Percentiles rank a stretch among this genome's conserved stretches.
phyloP scores from a whole-genome alignment of 2,329 filamentous ascomycete genomes.

The Boeremia exigua region DNA sequence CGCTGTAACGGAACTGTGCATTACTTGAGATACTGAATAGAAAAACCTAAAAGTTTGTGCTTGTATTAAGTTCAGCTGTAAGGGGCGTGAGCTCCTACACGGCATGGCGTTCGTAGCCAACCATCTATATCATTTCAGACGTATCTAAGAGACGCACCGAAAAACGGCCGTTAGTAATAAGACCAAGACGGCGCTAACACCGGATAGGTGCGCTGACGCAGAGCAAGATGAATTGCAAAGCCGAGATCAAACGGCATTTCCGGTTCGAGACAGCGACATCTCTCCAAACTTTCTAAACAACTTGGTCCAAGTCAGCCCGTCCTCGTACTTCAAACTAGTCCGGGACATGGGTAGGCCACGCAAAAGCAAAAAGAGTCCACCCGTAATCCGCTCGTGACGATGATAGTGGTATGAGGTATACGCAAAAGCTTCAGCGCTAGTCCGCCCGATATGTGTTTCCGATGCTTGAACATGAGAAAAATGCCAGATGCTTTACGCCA shows the following conservation, averaged over 20 bases:
- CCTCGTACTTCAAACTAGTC: slow-evolving; percentile 11
- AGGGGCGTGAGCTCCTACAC: slow-evolving; percentile 15
- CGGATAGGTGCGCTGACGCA: slow-evolving; percentile 9
- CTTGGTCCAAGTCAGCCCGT: neutral
- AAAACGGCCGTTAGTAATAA: slow-evolving; percentile 21
- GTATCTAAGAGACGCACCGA: slow-evolving; percentile 16
- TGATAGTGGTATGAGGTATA: slow-evolving; percentile 18
- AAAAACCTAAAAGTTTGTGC: slow-evolving; percentile 13
- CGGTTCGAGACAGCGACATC: slow-evolving; percentile 3
- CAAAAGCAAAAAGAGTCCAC: slow-evolving; percentile 20
- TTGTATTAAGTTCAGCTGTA: slow-evolving; percentile 17
- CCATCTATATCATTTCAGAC: slow-evolving; percentile 22
- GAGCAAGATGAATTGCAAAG: slow-evolving; percentile 3
- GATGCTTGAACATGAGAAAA: slow-evolving; percentile 16
- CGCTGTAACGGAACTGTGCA: neutral
- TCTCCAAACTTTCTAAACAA: slow-evolving; percentile 5
- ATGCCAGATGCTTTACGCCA: slow-evolving; percentile 20
- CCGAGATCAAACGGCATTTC: slow-evolving; percentile 10
- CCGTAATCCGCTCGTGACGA: slow-evolving; percentile 16
- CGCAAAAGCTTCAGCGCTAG: slow-evolving; percentile 33
- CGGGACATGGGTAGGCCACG: slow-evolving; percentile 17
- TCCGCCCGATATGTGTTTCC: slow-evolving; percentile 31
- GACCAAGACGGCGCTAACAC: slow-evolving; percentile 17
- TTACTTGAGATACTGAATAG: neutral
- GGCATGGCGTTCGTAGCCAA: slow-evolving; percentile 19